A percentile compares a stretch with the other conserved stretches of the same genome.
These are phyloP conservation scores for Cyberlindnera maclurae DNA, from an alignment of 805 yeast genomes.

Conservation along the genomic window DNA sequence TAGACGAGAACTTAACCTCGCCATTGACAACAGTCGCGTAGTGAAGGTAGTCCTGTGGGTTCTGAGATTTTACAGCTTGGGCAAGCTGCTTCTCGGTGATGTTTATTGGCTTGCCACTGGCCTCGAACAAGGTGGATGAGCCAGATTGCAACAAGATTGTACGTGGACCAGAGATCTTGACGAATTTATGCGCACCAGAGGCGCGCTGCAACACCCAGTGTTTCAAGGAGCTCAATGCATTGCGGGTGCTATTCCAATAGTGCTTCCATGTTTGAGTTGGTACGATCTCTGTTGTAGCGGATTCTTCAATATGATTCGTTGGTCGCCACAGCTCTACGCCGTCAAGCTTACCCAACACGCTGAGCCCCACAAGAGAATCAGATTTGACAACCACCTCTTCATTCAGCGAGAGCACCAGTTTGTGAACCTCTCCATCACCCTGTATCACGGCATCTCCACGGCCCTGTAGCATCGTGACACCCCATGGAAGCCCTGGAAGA, in stretches of 20 bases:
- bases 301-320: not conserved
- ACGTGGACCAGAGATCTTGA: conserved; percentile 47
- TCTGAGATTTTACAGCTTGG: not conserved
- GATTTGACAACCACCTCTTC: conserved; percentile 44
- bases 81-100: conserved; percentile 7
- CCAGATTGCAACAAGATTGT: conserved; percentile 16
- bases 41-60: conserved; percentile 39
- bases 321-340: conserved; percentile 6
- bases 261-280: not conserved
- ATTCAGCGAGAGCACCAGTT: conserved; percentile 33
- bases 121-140: not conserved
- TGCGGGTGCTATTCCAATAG: not conserved
- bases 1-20: conserved; percentile 36
- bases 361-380: conserved; percentile 40
- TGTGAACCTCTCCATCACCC: conserved; percentile 49
- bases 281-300: not conserved
- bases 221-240: not conserved
- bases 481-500: conserved; percentile 32
- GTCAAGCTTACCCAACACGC: conserved; percentile 35
- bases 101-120: conserved; percentile 4
- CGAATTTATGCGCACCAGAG: conserved; percentile 8
- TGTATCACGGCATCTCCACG: conserved; percentile 50
- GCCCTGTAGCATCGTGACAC: conserved; percentile 45
- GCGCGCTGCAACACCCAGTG: not conserved
- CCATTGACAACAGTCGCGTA: conserved; percentile 39